Base-by-base conservation (phyloP, 495 filamentous ascomycete genomes). In the Barbatosphaeria neglecta region DNA sequence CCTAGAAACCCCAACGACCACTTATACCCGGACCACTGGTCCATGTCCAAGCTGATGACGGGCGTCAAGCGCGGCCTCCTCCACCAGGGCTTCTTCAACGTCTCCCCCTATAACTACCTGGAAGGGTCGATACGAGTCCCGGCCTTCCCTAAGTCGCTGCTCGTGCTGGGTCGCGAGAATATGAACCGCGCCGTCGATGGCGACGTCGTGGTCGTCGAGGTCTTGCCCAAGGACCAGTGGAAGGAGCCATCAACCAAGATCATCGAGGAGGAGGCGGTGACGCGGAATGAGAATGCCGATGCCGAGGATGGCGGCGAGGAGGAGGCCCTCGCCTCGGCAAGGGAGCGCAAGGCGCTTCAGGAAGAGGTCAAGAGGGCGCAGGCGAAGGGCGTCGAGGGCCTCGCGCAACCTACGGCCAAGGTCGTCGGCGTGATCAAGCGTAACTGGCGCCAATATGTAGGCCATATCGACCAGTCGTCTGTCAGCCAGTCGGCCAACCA, bases 381-480 rank as follows among this genome's bases (percentile, higher is more conserved):
- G 55, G 82, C 81, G n/a, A 79, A 81, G 56, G 78, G 64, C 43
- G 69, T 70, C 2, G 93, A 95, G 66, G 85, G 85, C 24, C 77
- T 76, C 39, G 79, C 88, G 10, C 88, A 95, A 49, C 92, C 92
- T 22, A 97, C 92, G 18, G 93, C 93, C 11, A 83, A 76, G 61
- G 86, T 97, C 17, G 92, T 97, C 31, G 92, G 92, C 43, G 70
- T 98, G 24, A 76, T 90, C 53, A 95, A 95, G 62, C 77, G 93
- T 28, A 95, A 95, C 59, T 98, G 92, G 92, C 76, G 92, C 25
- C 93, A 97, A 60, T 96, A 97, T 55, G 92, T 98, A 28, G 92
- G 92, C 11, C 88, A 95, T 62, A 76, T 98, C 46, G 92, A 98
- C 58, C 78, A 83, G 16, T 84, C 80, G 13, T 95, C 93, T 13